These are phyloP conservation scores for Cochlearia excelsa DNA, from an alignment of 345 rosid genomes.

Conservation along the genomic window DNA sequence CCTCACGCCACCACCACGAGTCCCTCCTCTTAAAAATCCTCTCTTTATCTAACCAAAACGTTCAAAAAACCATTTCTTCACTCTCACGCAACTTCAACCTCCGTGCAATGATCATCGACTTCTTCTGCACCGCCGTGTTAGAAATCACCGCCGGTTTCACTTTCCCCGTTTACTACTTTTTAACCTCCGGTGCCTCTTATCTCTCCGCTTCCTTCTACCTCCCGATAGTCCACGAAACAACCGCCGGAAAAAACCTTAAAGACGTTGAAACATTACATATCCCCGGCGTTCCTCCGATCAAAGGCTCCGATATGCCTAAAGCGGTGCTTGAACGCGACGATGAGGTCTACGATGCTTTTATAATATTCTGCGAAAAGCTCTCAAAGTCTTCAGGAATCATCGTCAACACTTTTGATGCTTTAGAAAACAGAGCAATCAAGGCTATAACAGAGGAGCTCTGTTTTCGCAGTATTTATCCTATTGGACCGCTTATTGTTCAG, in stretches of 20 bases:
- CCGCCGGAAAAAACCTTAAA: conserved; percentile 33
- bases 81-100: conserved; percentile 36
- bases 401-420: no score
- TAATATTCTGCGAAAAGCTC: no score
- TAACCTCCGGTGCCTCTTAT: conserved; percentile 42
- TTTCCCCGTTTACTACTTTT: conserved; percentile 48
- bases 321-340: no score
- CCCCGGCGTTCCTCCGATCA: conserved; percentile 43
- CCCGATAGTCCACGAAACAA: conserved; percentile 37
- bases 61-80: conserved; percentile 40
- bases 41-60: conserved; percentile 41
- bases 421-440: no score
- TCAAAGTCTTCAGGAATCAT: no score
- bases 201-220: conserved; percentile 37
- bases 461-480: no score
- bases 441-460: no score
- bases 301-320: no score
- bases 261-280: conserved; percentile 40
- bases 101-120: conserved; percentile 42
- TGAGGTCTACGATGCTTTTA: no score
- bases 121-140: conserved; percentile 43
- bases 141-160: conserved; percentile 35
- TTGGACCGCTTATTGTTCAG: no score
- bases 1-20: conserved; percentile 36
- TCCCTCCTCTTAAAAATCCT: conserved; percentile 34